phyloP scores from a whole-genome alignment of 2,329 filamentous ascomycete genomes.

The Allantophomopsis lycopodina region DNA sequence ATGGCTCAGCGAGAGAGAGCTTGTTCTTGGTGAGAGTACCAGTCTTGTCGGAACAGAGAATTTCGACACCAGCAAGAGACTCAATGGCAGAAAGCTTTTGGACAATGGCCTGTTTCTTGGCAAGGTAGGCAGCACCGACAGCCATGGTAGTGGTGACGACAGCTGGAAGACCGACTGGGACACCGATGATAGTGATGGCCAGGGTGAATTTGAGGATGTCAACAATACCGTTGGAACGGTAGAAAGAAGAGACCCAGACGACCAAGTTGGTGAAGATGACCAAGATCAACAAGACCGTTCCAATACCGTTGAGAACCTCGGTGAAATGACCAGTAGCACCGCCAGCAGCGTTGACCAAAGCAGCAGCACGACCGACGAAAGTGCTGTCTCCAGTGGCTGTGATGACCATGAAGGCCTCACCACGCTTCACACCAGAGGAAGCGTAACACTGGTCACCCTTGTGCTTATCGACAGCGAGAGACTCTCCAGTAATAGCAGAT shows the following conservation, averaged over 20 bases:
- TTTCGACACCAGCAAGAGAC: constrained; percentile 83
- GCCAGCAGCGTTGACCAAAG: constrained; percentile 67
- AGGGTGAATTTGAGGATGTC: constrained; percentile 73
- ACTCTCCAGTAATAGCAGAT: constrained; percentile 85
- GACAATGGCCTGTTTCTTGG: constrained; percentile 86
- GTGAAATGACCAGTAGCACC: constrained; percentile 76
- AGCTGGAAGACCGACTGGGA: constrained; percentile 83
- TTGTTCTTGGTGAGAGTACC: constrained; percentile 93
- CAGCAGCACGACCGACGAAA: constrained; percentile 79
- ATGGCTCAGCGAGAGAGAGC: constrained; percentile 75
- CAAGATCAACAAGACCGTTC: constrained; percentile 64
- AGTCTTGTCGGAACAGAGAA: constrained; percentile 90
- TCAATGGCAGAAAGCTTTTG: constrained; percentile 89
- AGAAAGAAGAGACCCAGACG: constrained; percentile 80
- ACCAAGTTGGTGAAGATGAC: constrained; percentile 70
- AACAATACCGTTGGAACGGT: constrained; percentile 71
- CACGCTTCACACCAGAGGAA: constrained; percentile 83
- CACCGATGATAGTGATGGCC: constrained; percentile 82
- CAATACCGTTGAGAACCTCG: constrained; percentile 78
- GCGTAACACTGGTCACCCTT: constrained; percentile 69
- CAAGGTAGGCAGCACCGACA: constrained; percentile 80
- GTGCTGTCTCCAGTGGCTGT: constrained; percentile 81
- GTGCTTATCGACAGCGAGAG: constrained; percentile 82
- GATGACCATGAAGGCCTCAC: constrained; percentile 71
- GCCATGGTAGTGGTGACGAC: constrained; percentile 94